Evolutionary conservation across 164 flowering plant genomes (phyloP), one percentile per base, ranked within the genome.

Genomic region (Liriodendron chinense): DNA sequence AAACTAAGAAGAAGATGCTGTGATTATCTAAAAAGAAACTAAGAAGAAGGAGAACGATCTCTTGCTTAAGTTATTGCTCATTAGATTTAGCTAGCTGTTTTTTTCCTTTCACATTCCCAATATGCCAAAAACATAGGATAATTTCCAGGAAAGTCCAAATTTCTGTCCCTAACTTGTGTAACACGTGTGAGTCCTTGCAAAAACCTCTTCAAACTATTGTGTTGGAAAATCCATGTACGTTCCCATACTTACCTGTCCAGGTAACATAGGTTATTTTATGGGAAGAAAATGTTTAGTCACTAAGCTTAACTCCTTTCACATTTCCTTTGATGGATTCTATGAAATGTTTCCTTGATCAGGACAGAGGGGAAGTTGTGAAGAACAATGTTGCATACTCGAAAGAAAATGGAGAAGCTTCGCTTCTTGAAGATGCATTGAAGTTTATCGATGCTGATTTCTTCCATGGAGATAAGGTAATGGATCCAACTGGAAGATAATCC

Each of bases 371-470:
- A 69, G n/a, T 21, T 70, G 74, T 71, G 23, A 69, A 68, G 53
- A 83, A 69, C 49, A 62, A 20, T 26, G 76, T 56, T 23, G 62
- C 80, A 72, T 70, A 72, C 71, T 50, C 76, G 2, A 72, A 78
- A 75, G 80, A 84, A 70, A 56, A 43, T 21, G 63, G 34, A 34
- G 65, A 80, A 2, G 85, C 69, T 67, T 61, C 78, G 3, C 10
- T 48, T 5, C 79, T 88, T 47, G 77, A 70, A 79, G n/a, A 59
- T 18, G 88, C 86, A 57, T 83, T 93, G 72, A 68, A 82, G 64
- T 26, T 89, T 56, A 66, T 89, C 48, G 95, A 89, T 84, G 88
- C 92, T 47, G 79, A 80, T 63, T 87, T 90, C 83, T 91, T 94
- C 81, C 83, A 70, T 76, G 84, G 89, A 65, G 61, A 78, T 4